Evolutionary conservation across 164 flowering plant species (phyloP).

Genomic region (Hamamelis virginiana): DNA sequence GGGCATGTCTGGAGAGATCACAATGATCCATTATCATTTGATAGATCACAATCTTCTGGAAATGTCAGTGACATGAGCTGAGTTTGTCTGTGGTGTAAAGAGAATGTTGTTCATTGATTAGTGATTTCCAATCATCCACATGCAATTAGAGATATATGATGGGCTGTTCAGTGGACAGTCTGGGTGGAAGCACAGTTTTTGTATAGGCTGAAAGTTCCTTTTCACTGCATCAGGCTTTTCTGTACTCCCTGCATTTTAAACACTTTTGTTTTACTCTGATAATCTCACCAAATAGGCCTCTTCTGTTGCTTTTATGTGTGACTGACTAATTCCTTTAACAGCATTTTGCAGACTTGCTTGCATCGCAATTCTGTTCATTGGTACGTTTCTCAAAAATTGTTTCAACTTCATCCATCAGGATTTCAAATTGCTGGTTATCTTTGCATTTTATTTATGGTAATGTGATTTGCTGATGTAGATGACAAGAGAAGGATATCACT

Average conservation of each 20-base stretch:
- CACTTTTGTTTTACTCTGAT: not conserved
- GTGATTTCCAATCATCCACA: not conserved
- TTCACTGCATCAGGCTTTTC: no score
- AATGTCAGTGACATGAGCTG: not conserved
- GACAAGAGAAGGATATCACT: slow-evolving; percentile 64
- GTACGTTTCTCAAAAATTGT: slow-evolving; percentile 38
- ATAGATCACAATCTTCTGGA: no score
- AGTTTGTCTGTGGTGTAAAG: not conserved
- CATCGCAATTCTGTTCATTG: slow-evolving; percentile 60
- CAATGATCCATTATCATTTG: no score
- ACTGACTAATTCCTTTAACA: slow-evolving; percentile 36
- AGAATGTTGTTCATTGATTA: not conserved
- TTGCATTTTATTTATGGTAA: not conserved
- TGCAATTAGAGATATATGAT: not conserved
- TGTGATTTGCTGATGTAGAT: slow-evolving; percentile 45
- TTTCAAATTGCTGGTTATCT: not conserved
- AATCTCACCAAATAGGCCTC: not conserved
- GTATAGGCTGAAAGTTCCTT: no score
- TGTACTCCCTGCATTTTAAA: not conserved
- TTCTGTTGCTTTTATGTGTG: not conserved
- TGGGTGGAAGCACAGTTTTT: no score
- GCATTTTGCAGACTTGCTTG: slow-evolving; percentile 84
- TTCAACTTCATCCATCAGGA: not conserved
- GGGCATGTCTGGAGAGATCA: no score
- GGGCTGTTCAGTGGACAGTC: no score